Evolutionary conservation across 768 basidiomycete genomes (phyloP), one percentile per base, ranked within the genome.

Genomic region (Nidularia sp.): DNA sequence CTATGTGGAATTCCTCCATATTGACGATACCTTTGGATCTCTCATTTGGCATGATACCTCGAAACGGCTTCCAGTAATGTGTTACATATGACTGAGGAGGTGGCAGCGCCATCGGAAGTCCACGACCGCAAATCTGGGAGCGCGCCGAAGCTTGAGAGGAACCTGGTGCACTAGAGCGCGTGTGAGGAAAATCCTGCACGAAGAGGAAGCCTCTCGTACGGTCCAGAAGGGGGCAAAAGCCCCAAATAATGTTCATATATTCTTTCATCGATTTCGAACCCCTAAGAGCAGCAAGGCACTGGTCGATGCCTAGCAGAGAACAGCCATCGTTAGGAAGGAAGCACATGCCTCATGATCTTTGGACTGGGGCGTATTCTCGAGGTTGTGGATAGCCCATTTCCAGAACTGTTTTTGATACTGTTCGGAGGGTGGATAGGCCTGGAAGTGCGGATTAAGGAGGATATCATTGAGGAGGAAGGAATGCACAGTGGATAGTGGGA

Each of bases 381-480:
- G 68, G 35, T 71, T 62, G 18, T 64, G 60, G 15, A 90, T 77
- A 0, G 71, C 73, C 80, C 84, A 85, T 66, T 90, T 91, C 88
- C 88, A 91, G 62, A 90, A 92, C 2, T 62, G 54, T 46, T 69
- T 69, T 55, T 86, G 87, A 56, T 86, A 89, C 56, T 79, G 72
- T 13, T 57, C 54, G 0, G 88, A 85, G 0, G 88, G 87, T 3
- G 88, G 79, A 58, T 84, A 89, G 29, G 60, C 58, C 48, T 66
- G 57, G 39, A 88, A 77, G 59, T 87, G 85, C 5, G 65, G 54
- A 57, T 77, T 74, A 6, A 76, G 59, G 13, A 90, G 67, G 47
- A 92, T 65, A 18, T 63, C 59, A 29, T 72, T 60, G 50, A 90
- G 61, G 18, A 90, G 62, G 59, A 85, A 85, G 3, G 70, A 58